Evolutionary conservation across 2,329 filamentous ascomycete species (phyloP).

Genomic region (Curvularia spicifera): DNA sequence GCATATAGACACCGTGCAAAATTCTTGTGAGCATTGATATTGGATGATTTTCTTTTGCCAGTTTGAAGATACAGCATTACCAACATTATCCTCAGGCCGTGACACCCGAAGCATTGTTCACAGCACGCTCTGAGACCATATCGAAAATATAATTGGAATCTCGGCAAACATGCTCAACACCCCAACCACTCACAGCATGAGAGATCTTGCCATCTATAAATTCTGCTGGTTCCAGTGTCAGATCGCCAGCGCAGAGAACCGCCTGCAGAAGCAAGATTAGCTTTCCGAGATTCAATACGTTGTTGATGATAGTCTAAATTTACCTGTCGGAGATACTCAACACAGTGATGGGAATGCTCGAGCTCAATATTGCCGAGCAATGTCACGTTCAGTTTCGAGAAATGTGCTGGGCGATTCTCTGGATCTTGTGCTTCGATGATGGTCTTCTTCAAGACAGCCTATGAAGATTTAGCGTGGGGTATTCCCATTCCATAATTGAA

Average conservation of each 20-base stretch:
- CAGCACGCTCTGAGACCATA: not conserved
- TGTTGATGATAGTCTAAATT: not conserved
- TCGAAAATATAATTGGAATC: not conserved
- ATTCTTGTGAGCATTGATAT: not conserved
- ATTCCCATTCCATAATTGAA: not conserved
- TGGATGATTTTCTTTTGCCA: not conserved
- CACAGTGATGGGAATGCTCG: not conserved
- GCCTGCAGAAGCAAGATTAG: not conserved
- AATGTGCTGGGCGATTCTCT: not conserved
- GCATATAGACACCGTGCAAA: not conserved
- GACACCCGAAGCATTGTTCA: not conserved
- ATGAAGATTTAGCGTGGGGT: not conserved
- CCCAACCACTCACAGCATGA: not conserved
- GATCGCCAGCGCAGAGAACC: not conserved
- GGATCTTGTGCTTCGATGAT: not conserved
- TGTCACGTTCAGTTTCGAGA: not conserved
- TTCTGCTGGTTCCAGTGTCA: not conserved
- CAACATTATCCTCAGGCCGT: not conserved
- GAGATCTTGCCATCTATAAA: not conserved
- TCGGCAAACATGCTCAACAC: not conserved
- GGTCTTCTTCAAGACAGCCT: not conserved
- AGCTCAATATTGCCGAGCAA: not conserved
- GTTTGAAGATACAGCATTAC: not conserved
- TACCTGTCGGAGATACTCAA: not conserved
- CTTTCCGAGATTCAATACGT: not conserved